A percentile compares a stretch with the other conserved stretches of the same genome.
phyloP scores from a whole-genome alignment of 768 basidiomycete species.

The Suillus spraguei region DNA sequence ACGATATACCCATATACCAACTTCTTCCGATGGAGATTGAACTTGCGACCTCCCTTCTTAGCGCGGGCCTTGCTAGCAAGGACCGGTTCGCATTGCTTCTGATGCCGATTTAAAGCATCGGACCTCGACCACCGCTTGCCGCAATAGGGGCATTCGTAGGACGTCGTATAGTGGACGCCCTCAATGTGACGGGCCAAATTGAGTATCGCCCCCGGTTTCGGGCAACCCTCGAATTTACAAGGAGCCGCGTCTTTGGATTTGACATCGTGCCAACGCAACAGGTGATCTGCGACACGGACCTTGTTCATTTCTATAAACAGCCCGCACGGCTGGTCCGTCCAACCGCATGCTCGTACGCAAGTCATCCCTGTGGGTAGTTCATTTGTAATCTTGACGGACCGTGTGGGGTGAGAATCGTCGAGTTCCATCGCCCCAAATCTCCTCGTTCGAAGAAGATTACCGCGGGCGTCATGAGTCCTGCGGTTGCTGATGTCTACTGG shows the following conservation, averaged over 20 bases:
- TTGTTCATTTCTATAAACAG: background rate
- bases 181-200: background rate
- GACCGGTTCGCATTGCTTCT: background rate
- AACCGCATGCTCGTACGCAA: background rate
- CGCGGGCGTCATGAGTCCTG: background rate
- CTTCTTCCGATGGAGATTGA: background rate
- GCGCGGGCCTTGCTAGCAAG: background rate
- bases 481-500: background rate
- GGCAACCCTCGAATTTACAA: background rate
- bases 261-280: background rate
- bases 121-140: background rate
- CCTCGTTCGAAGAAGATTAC: background rate
- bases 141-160: background rate
- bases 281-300: background rate
- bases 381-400: background rate
- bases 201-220: background rate
- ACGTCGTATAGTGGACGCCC: background rate
- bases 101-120: background rate
- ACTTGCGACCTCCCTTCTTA: background rate
- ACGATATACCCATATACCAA: background rate
- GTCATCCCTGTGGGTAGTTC: background rate
- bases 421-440: background rate
- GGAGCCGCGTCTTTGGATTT: background rate
- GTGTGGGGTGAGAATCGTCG: background rate
- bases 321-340: background rate